Base-by-base conservation (phyloP, 2,329 filamentous ascomycete species). In the Talaromyces atroroseus region DNA sequence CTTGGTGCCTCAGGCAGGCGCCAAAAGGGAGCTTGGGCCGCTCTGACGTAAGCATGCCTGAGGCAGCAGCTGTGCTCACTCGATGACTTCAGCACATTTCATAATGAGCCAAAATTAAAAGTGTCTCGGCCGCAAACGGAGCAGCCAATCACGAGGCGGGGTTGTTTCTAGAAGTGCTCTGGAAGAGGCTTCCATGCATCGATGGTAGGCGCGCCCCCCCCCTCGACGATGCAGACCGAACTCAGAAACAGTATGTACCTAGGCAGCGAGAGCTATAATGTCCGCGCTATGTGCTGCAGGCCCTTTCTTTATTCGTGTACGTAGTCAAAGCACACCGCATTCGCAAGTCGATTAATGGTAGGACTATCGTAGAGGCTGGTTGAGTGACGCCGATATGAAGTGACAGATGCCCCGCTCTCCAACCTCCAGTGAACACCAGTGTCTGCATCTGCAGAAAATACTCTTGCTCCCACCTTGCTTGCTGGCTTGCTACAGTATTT, bases 11-110 rank as follows among this genome's bases (percentile, higher is more conserved):
- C 21, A 54, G 36, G 38, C 55, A 44, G 24, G 21, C 4, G 40
- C 16, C 24, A 14, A 14, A 18, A 7, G 20, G 50, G 56, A 58
- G 56, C 56, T 58, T 54, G 56, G 56, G 56, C 56, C 56, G 18
- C 50, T 36, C 50, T 54, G 49, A 57, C 56, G 56, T 57, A 45
- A 24, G 49, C 11, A 16, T 36, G 21, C 36, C 34, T 16, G 40
- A 44, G 40, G 40, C 40, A 44, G 20, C 20, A 21, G 20, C 14
- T 16, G 38, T n/a, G 4, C 3, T 18, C 38, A 8, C 38, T 42
- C 38, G 18, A 18, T 42, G n/a, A 42, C 38, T 42, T 20, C 18
- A 20, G 38, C 2, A 18, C 2, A n/a, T 44, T n/a, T 3, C 18
- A 6, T 2, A 44, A n/a, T 36, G 34, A n/a, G n/a, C n/a, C n/a